These are phyloP conservation scores for Eurotiales sp. DNA, from an alignment of 2,329 filamentous ascomycete genomes.

Conservation along the genomic window DNA sequence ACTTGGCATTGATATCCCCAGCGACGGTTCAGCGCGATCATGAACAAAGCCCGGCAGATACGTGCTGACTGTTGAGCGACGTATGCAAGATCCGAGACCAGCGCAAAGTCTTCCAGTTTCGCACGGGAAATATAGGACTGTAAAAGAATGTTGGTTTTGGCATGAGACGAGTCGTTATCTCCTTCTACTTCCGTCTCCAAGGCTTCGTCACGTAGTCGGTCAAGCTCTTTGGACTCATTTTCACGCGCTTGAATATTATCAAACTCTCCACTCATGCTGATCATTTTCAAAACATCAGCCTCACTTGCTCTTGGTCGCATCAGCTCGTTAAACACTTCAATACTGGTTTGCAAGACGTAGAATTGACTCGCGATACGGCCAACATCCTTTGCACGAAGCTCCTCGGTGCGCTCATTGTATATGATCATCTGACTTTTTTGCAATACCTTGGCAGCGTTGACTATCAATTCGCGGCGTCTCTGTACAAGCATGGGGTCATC, in stretches of 20 bases:
- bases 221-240: slow-evolving; percentile 83
- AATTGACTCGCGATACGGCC: slow-evolving; percentile 96
- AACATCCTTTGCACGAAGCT: slow-evolving; percentile 89
- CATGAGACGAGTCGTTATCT: slow-evolving; percentile 64
- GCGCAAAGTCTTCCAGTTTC: slow-evolving; percentile 86
- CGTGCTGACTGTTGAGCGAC: slow-evolving; percentile 92
- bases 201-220: slow-evolving; percentile 64
- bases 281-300: slow-evolving; percentile 91
- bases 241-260: slow-evolving; percentile 94
- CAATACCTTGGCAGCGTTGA: slow-evolving; percentile 80
- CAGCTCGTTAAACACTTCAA: slow-evolving; percentile 94
- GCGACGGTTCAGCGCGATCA: slow-evolving; percentile 90
- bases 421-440: slow-evolving; percentile 98
- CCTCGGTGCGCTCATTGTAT: slow-evolving; percentile 91
- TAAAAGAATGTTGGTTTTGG: slow-evolving; percentile 92
- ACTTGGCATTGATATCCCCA: slow-evolving; percentile 97
- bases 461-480: slow-evolving; percentile 76
- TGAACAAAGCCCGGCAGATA: slow-evolving; percentile 92
- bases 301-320: slow-evolving; percentile 85
- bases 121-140: slow-evolving; percentile 90
- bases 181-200: slow-evolving; percentile 76
- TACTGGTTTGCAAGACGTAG: slow-evolving; percentile 88
- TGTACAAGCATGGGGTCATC: slow-evolving; percentile 87
- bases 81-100: slow-evolving; percentile 88
- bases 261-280: slow-evolving; percentile 96